Evolutionary conservation across 1,284 basidiomycete genomes (phyloP), one percentile per base, ranked within the genome.

Genomic region (Inonotus hispidus): DNA sequence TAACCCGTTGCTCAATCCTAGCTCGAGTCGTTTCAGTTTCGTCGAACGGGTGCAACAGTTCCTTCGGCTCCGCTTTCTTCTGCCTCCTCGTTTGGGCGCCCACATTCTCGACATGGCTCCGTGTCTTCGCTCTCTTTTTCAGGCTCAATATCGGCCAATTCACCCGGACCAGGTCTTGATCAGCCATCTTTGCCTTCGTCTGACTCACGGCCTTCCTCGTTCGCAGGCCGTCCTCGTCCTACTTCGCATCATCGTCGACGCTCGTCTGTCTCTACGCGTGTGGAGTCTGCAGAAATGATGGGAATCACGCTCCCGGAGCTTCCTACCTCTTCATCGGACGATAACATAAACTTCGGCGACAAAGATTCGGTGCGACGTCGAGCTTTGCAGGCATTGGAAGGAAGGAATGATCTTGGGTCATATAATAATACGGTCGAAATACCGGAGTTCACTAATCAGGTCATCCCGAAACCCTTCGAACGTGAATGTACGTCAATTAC

Each of bases 201-300:
- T 39, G 61, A 66, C 23, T 70, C 71, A 27, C 68, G 63, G 56
- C 71, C 61, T 64, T 69, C 59, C 68, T 71, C 63, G 63, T 68
- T 62, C 64, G 71, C 52, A n/a, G 70, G 64, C 53, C 71, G 71
- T 52, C 69, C 80, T 37, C 87, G 87, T 68, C 87, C 88, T 58
- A 82, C 80, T 66, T 92, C 89, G 0, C 89, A 92, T 67, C 90
- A 92, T 67, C 82, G 82, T 32, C 86, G 90, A 55, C 82, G 84
- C 49, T 92, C 90, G 1, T 92, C 90, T n/a, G 88, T 92, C 27
- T 92, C 90, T 2, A 92, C 90, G 38, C 85, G 90, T 64, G 82
- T 79, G 64, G 90, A 92, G 73, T 92, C 89, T 13, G 88, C 88
- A 6, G 90, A 92, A 66, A 77, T 92, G 69, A 92, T 92, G 90